Evolutionary conservation across 345 rosid species (phyloP).

Genomic region (Citrus hindsii): DNA sequence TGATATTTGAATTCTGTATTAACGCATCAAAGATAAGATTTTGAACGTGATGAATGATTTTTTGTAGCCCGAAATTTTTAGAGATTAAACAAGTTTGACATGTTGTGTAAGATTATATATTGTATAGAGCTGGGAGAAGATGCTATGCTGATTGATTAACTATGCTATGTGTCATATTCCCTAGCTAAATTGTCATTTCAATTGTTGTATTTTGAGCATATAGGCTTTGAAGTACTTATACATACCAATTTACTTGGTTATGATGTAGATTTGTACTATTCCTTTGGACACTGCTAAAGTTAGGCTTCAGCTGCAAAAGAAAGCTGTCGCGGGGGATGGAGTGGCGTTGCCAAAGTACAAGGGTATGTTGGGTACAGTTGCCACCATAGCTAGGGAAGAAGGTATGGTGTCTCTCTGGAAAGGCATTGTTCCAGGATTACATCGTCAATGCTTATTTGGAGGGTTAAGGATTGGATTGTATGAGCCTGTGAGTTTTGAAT

Average conservation of each 20-base stretch:
- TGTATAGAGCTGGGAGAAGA: not conserved
- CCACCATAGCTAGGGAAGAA: slow-evolving; percentile 91
- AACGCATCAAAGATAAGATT: not conserved
- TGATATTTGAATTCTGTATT: not conserved
- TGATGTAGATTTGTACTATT: slow-evolving; percentile 80
- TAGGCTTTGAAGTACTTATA: not conserved
- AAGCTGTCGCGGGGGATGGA: slow-evolving; percentile 55
- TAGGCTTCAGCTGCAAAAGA: slow-evolving; percentile 97
- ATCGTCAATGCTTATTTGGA: slow-evolving; percentile 93
- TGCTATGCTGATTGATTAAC: not conserved
- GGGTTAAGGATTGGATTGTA: slow-evolving; percentile 96
- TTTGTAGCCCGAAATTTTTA: not conserved
- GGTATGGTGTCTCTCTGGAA: slow-evolving; percentile 91
- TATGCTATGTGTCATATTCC: not conserved
- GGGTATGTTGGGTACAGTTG: slow-evolving; percentile 92
- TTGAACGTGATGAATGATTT: not conserved
- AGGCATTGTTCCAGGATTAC: slow-evolving; percentile 91
- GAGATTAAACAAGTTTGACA: not conserved
- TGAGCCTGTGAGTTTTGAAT: slow-evolving; percentile 73
- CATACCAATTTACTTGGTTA: slow-evolving; percentile 1
- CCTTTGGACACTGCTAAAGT: slow-evolving; percentile 99
- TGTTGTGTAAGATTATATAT: not conserved
- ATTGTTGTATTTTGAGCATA: not conserved
- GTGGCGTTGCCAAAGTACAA: slow-evolving; percentile 65
- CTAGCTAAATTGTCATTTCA: not conserved